Base-by-base conservation (phyloP, 345 rosid species). In the Populus alba region DNA sequence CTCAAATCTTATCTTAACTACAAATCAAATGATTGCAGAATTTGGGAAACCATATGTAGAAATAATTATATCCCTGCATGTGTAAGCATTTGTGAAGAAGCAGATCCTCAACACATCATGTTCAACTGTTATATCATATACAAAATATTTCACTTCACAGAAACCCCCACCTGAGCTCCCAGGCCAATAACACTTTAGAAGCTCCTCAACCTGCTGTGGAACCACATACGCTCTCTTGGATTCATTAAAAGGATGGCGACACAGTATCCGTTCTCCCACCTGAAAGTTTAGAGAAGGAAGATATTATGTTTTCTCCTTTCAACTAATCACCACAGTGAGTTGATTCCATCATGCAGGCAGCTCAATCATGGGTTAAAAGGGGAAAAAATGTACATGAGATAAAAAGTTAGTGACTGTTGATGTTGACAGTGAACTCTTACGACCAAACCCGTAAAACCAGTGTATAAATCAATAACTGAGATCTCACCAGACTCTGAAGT, bases 241-340 rank as follows among this genome's bases (percentile, higher is more conserved):
- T 86, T 96, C 99, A 73, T 77, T 91, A 74, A 96, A 96, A 13
- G 99, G 99, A 85, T 96, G 99, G 39, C 97, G 97, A n/a, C 99
- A 94, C 22, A 96, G 87, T 72, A 96, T 75, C 71, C 97, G 86
- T 76, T 94, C 94, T 71, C 97, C 98, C 51, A 90, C 94, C 99
- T 90, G 86, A 43, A 47, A 79, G 77, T 71, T 72, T 2, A 12
- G 41, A 45, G 41, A 39, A 5, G 10, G 45, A 29, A 31, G 77
- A 41, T 35, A 71, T 65, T 69, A 71, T 49, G 16, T 33, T 25
- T 8, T 29, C 10, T 15, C 39, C 17, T 66, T 27, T 37, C 51
- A 59, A 45, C 41, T 55, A 53, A 18, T 62, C 71, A 72, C 33
- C 12, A 31, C 35, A 76, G 37, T 5, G 22, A 22, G 47, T 39